Evolutionary conservation across 2,329 filamentous ascomycete species (phyloP).

Genomic region (Fusarium sublunatum): DNA sequence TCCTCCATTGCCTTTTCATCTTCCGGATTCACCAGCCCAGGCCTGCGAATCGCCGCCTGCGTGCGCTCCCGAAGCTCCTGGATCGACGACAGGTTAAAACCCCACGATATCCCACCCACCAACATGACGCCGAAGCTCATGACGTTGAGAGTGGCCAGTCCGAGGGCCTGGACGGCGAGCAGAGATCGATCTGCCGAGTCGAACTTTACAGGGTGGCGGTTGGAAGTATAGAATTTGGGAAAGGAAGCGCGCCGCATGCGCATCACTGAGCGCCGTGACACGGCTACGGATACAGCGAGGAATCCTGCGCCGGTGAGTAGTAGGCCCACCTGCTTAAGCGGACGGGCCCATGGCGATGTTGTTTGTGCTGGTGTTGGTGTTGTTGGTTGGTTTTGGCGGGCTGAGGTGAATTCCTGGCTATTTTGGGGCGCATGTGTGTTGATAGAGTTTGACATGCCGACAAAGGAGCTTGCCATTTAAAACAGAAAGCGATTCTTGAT

Average conservation of each 20-base stretch:
- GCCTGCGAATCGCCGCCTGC: slow-evolving; percentile 55
- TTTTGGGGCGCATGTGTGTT: slow-evolving; percentile 11
- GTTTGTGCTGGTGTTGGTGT: slow-evolving; percentile 9
- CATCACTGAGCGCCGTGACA: slow-evolving; percentile 77
- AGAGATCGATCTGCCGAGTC: slow-evolving; percentile 54
- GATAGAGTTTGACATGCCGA: slow-evolving; percentile 31
- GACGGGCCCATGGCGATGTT: slow-evolving; percentile 55
- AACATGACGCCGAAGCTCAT: slow-evolving; percentile 78
- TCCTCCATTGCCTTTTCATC: slow-evolving; percentile 71
- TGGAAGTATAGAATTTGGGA: slow-evolving; percentile 78
- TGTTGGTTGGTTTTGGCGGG: slow-evolving; percentile 32
- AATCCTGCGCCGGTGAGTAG: slow-evolving; percentile 82
- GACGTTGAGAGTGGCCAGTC: slow-evolving; percentile 88
- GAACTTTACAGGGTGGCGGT: slow-evolving; percentile 51
- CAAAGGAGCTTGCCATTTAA: slow-evolving; percentile 36
- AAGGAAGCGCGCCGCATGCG: slow-evolving; percentile 70
- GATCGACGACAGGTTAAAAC: slow-evolving; percentile 77
- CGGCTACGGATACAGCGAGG: slow-evolving; percentile 74
- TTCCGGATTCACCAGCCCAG: slow-evolving; percentile 52
- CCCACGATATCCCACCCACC: slow-evolving; percentile 79
- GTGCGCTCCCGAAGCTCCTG: slow-evolving; percentile 70
- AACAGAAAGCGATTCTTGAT: slow-evolving; percentile 8
- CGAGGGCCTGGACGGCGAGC: slow-evolving; percentile 85
- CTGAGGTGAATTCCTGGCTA: slow-evolving; percentile 21
- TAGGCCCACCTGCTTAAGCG: slow-evolving; percentile 71